phyloP scores from a whole-genome alignment of 1,284 basidiomycete genomes.

The Fomitopsis schrenkii region DNA sequence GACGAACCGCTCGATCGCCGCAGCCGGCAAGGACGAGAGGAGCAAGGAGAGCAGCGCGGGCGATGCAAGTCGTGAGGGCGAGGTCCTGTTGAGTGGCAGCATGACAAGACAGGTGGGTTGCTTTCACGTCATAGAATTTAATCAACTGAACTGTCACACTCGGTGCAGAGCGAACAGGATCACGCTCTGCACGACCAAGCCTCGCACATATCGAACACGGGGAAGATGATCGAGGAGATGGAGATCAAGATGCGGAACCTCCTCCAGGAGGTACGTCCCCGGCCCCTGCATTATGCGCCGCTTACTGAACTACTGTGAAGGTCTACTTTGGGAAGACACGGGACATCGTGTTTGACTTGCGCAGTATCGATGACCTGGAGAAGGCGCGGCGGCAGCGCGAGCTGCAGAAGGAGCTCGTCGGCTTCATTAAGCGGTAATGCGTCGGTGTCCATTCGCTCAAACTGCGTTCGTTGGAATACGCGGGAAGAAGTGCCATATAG shows the following conservation, averaged over 20 bases:
- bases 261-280: conserved; percentile 68
- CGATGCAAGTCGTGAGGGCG: conserved; percentile 58
- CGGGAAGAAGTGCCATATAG: background rate
- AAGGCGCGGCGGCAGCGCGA: conserved; percentile 79
- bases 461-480: background rate
- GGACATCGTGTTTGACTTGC: conserved; percentile 89
- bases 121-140: background rate
- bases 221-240: conserved; percentile 96
- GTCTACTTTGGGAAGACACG: conserved; percentile 99
- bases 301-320: conserved; percentile 29
- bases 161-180: conserved; percentile 75
- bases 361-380: conserved; percentile 85
- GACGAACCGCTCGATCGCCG: conserved; percentile 45
- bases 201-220: conserved; percentile 90
- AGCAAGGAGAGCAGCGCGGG: conserved; percentile 36
- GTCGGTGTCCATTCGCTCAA: background rate
- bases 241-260: conserved; percentile 98
- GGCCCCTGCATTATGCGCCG: background rate
- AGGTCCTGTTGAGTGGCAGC: conserved; percentile 87
- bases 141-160: background rate
- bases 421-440: conserved; percentile 71
- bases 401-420: conserved; percentile 91
- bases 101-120: conserved; percentile 89
- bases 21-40: conserved; percentile 29
- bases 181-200: conserved; percentile 72